Evolutionary conservation across 2,329 filamentous ascomycete genomes (phyloP).

Genomic region (Pseudogymnoascus sp.): DNA sequence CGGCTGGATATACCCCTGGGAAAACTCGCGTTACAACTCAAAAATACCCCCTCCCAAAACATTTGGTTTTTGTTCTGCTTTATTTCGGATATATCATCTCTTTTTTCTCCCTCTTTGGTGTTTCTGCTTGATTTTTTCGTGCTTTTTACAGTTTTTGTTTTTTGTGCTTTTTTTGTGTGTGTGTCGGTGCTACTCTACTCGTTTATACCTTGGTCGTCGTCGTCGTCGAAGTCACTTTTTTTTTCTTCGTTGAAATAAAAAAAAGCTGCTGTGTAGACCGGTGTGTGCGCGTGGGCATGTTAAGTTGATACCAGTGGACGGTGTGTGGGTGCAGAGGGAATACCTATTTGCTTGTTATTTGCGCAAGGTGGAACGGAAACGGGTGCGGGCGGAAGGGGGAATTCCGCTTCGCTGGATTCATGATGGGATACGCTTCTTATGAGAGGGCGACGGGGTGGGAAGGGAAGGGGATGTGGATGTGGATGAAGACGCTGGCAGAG

Average conservation of each 20-base stretch:
- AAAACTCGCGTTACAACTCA: constrained; percentile 8
- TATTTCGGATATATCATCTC: constrained; percentile 6
- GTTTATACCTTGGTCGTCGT: constrained; percentile 1
- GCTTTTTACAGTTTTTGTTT: not conserved
- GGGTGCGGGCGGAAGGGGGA: not conserved
- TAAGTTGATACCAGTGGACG: constrained; percentile 2
- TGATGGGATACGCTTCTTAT: constrained; percentile 1
- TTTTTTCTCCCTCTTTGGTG: not conserved
- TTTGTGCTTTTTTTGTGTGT: not conserved
- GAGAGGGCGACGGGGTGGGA: not conserved
- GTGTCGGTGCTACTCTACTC: not conserved
- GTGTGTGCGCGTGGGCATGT: not conserved
- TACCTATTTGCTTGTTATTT: constrained; percentile 10
- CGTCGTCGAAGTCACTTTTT: not conserved
- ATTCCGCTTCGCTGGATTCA: not conserved
- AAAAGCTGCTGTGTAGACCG: not conserved
- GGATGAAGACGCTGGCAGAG: not conserved
- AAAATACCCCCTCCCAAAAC: not conserved
- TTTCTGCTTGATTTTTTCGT: not conserved
- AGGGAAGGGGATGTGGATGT: not conserved
- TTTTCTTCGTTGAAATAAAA: not conserved
- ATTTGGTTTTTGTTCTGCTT: not conserved
- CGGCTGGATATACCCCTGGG: constrained; percentile 10
- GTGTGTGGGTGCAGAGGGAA: not conserved
- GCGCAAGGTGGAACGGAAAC: not conserved